phyloP scores from a whole-genome alignment of 2,329 filamentous ascomycete genomes.

The Scytalidium lignicola region DNA sequence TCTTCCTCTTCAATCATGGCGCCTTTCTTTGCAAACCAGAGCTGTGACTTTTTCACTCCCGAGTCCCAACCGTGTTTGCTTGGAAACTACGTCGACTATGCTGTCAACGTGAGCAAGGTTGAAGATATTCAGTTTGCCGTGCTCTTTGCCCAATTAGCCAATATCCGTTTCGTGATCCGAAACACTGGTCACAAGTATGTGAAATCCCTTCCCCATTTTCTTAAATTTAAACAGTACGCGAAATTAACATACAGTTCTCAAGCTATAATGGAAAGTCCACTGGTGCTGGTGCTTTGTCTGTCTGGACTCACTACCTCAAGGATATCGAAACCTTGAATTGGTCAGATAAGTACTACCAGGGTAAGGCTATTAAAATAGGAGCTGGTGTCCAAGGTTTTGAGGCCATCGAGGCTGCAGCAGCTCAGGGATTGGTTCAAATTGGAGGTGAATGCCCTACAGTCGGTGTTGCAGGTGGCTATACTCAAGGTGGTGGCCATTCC shows the following conservation, averaged over 20 bases:
- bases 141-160: conserved; percentile 20
- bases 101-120: conserved; percentile 19
- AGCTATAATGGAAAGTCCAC: conserved; percentile 52
- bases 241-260: too few relatives aligned
- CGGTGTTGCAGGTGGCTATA: conserved; percentile 54
- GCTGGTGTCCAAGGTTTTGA: conserved; percentile 49
- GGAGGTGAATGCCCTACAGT: conserved; percentile 52
- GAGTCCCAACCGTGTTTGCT: conserved; percentile 32
- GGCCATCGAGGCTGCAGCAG: conserved; percentile 35
- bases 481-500: conserved; percentile 55
- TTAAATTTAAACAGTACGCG: too few relatives aligned
- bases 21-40: conserved; percentile 34
- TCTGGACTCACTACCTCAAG: conserved; percentile 54
- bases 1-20: conserved; percentile 37
- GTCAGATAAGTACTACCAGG: conserved; percentile 37
- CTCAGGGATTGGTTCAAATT: conserved; percentile 39
- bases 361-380: conserved; percentile 47
- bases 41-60: conserved; percentile 28
- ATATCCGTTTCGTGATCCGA: neutral
- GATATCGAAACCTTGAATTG: conserved; percentile 37
- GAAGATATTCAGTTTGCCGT: conserved; percentile 28
- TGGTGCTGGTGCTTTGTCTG: conserved; percentile 51
- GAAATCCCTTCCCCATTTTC: too few relatives aligned
- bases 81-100: conserved; percentile 32
- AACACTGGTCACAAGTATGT: conserved; percentile 14